These are phyloP conservation scores for Penicillium sp. DNA, from an alignment of 2,329 filamentous ascomycete genomes.

Conservation along the genomic window DNA sequence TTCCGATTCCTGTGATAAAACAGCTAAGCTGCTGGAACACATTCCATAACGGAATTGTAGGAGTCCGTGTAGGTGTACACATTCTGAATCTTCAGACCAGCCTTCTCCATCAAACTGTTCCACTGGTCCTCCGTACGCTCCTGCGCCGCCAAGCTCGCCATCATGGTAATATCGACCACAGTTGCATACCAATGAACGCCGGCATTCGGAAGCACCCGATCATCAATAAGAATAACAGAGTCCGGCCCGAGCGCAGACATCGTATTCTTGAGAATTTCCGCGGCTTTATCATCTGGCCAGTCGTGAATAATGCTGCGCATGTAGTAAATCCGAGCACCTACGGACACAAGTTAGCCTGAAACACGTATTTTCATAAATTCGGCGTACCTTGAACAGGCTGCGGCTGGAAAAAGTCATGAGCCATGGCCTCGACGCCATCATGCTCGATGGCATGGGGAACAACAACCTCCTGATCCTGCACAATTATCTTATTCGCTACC, in stretches of 20 bases:
- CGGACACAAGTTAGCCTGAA: neutral
- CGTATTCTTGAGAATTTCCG: constrained; percentile 26
- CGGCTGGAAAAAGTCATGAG: constrained; percentile 27
- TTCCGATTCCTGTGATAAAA: neutral
- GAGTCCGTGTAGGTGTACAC: constrained; percentile 1
- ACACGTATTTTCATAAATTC: neutral
- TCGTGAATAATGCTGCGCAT: constrained; percentile 25
- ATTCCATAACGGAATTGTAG: neutral
- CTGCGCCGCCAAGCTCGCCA: constrained; percentile 30
- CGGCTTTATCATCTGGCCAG: constrained; percentile 19
- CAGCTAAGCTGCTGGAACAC: neutral
- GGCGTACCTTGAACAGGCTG: constrained; percentile 28
- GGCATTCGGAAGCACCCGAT: constrained; percentile 42
- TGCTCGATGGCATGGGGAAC: constrained; percentile 10
- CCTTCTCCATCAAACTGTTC: constrained; percentile 17
- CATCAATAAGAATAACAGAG: constrained; percentile 46
- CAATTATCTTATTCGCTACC: constrained; percentile 14
- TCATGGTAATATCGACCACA: constrained; percentile 41
- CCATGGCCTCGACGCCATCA: constrained; percentile 19
- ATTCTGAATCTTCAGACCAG: constrained; percentile 1
- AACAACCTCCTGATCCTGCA: constrained; percentile 20
- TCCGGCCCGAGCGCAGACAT: constrained; percentile 34
- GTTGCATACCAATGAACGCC: constrained; percentile 33
- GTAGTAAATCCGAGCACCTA: constrained; percentile 15
- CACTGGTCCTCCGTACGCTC: constrained; percentile 41